Evolutionary conservation across 441 rosid genomes (phyloP), one percentile per base, ranked within the genome.

Genomic region (Gossypium armourianum): DNA sequence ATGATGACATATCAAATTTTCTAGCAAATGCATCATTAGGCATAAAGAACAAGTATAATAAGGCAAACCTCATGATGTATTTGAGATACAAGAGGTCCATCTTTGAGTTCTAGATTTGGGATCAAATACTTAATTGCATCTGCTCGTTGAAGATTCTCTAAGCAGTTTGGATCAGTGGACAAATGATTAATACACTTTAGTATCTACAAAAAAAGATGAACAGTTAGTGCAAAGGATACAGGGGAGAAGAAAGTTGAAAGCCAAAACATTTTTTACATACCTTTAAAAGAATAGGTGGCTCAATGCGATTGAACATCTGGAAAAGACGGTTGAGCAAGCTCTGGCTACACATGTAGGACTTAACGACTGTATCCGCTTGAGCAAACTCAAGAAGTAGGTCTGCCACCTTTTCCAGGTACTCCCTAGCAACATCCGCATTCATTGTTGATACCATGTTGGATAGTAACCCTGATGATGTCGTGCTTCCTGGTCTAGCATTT

Each of bases 101-200:
- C 99, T 78, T 87, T 90, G 67, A 94, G 88, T 75, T 92, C 94
- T 29, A 94, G 97, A 83, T 92, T 94, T 17, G 99, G 99, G 75
- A 94, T 94, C 82, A 94, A 80, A 79, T 86, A 90, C 80, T 90
- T 92, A 62, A 92, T 94, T 69, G 99, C 96, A 83, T 94, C 94
- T 23, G 99, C 97, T 21, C 96, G 94, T 84, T 94, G 99, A 80
- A 94, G 97, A 82, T 82, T 90, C 84, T 94, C 99, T 78, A 94
- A 86, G 87, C 97, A 92, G 77, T 92, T 94, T 24, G 99, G 99
- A 68, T 94, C 99, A 21, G 87, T 86, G 36, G 99, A 90, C 73
- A 94, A 83, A 81, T 87, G 79, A 74, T 94, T 89, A 62, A 90
- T 83, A 70, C 99, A 94, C 80, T 89, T 82, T 53, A 94, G 86